Base-by-base conservation (phyloP, 1,139 yeast genomes). In the Kodamaea arcana region DNA sequence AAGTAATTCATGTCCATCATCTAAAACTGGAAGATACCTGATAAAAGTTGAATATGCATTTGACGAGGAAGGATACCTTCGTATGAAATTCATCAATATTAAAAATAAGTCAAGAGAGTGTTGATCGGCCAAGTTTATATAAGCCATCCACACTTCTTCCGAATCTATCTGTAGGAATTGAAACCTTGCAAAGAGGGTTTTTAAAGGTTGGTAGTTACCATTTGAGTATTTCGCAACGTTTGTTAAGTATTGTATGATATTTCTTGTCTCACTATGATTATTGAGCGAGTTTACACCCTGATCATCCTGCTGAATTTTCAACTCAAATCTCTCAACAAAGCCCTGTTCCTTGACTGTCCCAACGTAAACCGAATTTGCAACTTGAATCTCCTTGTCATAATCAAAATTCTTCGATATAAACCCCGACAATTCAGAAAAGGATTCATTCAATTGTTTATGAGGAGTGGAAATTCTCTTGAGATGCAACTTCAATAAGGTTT, bases 351-450 rank as follows among this genome's bases (percentile, higher is more conserved):
- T 51, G 30, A 55, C 53, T 0, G 79, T 58, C 10, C 44, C 44
- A 3, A 53, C 39, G 34, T 58, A 60, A 0, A 67, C 41, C 35
- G 58, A 57, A 40, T 62, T 70, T 1, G 75, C 77, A 1, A 45
- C 40, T 2, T 46, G 36, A 69, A 77, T 64, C 25, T 55, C 56
- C 6, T 42, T 37, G 12, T 65, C 72, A 46, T 78, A 78, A 6
- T 60, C 45, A 3, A 47, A 48, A 34, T 56, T 37, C 7, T 43
- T 34, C 1, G 78, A 62, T 2, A 76, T 60, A 36, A 74, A 71
- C 1, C 61, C 36, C 0, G 82, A 76, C 31, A 59, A 64, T 7
- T 58, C 60, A 12, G 62, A 50, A 42, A 65, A 75, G 0, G 78
- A 69, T 1, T 65, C 62, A 2, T 65, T 66, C 4, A 78, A 39